A percentile compares a stretch with the other conserved stretches of the same genome.
Conservation (phyloP, 257 asterid genomes). For the Capsicum rhomboideum region DNA sequence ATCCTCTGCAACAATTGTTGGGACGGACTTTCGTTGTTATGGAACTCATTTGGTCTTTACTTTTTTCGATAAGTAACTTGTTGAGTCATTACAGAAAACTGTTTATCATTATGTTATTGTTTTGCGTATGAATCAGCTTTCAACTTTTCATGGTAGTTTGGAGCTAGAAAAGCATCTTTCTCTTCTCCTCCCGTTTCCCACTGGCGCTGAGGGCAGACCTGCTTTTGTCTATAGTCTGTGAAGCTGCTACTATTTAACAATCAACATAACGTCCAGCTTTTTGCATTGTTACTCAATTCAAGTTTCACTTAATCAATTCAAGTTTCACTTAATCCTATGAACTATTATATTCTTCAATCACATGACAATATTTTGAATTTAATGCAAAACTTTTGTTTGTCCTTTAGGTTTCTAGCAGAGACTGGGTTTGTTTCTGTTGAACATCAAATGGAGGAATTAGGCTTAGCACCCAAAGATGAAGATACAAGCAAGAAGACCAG, state of each 20-base stretch:
- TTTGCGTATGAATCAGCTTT: neutral
- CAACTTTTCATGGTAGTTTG: neutral
- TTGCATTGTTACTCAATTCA: neutral
- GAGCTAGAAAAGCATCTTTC: neutral
- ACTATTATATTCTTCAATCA: neutral
- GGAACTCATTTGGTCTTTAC: neutral
- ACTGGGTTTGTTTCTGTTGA: constrained; percentile 85
- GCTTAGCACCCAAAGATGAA: constrained; percentile 41
- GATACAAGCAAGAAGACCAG: constrained; percentile 37
- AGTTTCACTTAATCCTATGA: neutral
- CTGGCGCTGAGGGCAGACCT: neutral
- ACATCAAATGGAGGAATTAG: constrained; percentile 77
- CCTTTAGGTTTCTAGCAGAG: constrained; percentile 67
- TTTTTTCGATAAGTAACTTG: neutral
- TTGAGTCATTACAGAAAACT: neutral
- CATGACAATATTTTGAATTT: neutral
- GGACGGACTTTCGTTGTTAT: too few relatives aligned
- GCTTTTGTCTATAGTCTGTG: neutral
- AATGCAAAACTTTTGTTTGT: neutral
- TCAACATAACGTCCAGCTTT: neutral
- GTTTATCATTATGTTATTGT: neutral
- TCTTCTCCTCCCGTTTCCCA: neutral
- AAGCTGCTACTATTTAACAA: neutral
- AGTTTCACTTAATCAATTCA: neutral
- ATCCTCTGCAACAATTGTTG: too few relatives aligned